Percentiles rank a stretch among this genome's conserved stretches.
Evolutionary conservation across 768 basidiomycete species (phyloP).

Genomic region (Suillus americanus): DNA sequence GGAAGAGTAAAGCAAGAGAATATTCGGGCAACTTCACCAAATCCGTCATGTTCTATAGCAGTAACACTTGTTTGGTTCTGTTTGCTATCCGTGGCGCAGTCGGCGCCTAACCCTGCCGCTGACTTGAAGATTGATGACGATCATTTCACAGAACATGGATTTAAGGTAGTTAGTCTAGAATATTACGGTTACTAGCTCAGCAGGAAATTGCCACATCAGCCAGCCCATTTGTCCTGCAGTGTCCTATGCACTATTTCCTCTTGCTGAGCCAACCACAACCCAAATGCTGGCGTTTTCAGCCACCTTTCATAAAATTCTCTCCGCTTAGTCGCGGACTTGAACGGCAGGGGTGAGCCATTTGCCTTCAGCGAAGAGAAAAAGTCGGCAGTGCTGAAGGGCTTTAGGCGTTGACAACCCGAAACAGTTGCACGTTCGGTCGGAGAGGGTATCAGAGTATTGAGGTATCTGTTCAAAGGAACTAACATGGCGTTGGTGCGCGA

Average conservation of each 20-base stretch:
- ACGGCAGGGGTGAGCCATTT: conserved; percentile 71
- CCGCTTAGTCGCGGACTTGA: conserved; percentile 62
- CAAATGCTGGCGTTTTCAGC: conserved; percentile 76
- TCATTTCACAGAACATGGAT: not conserved
- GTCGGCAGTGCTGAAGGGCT: conserved; percentile 64
- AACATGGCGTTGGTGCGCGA: conserved; percentile 84
- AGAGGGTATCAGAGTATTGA: conserved; percentile 82
- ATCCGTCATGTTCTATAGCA: conserved; percentile 17
- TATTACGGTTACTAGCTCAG: not conserved
- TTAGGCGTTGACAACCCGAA: conserved; percentile 46
- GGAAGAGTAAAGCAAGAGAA: conserved; percentile 15
- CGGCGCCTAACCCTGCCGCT: conserved; percentile 1
- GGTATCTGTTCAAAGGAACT: conserved; percentile 88
- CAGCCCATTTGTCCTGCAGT: conserved; percentile 32
- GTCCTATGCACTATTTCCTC: conserved; percentile 67
- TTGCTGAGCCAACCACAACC: conserved; percentile 75
- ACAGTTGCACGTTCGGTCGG: conserved; percentile 43
- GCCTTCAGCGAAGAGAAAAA: conserved; percentile 75
- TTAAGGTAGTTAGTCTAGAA: not conserved
- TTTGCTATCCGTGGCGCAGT: conserved; percentile 26
- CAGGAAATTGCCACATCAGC: not conserved
- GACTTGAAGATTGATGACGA: conserved; percentile 1
- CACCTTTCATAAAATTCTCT: conserved; percentile 78
- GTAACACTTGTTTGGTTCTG: conserved; percentile 23
- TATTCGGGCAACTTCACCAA: conserved; percentile 9